phyloP scores from a whole-genome alignment of 176 grass and related monocot species.

The barley (Hordeum vulgare) region DNA sequence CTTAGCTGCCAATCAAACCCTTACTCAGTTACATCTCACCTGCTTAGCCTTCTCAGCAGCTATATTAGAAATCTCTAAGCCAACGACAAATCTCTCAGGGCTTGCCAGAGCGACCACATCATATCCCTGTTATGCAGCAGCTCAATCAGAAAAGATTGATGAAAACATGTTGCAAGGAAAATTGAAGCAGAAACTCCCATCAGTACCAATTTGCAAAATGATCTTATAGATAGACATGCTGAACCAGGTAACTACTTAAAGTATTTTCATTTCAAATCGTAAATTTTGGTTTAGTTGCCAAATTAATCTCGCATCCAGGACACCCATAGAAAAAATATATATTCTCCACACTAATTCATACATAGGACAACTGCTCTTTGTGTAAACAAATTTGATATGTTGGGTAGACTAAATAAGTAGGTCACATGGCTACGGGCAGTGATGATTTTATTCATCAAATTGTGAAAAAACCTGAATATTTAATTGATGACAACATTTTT shows the following conservation, averaged over 20 bases:
- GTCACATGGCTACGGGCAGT: not conserved
- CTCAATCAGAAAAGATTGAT: not conserved
- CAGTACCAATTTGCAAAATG: not conserved
- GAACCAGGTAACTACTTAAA: not conserved
- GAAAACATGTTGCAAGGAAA: not conserved
- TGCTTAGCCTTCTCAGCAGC: slow-evolving; percentile 65
- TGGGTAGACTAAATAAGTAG: not conserved
- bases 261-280: not conserved
- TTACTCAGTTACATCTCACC: slow-evolving; percentile 31
- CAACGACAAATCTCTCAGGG: slow-evolving; percentile 65
- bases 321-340: not conserved
- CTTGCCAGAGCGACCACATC: slow-evolving; percentile 70
- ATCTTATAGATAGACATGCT: not conserved
- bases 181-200: not conserved
- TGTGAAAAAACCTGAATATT: not conserved
- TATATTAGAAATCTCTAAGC: slow-evolving; percentile 64
- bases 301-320: not conserved
- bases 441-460: not conserved
- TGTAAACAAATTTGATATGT: not conserved
- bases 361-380: not conserved
- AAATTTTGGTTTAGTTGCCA: not conserved
- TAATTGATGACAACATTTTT: not conserved
- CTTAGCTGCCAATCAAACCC: not conserved
- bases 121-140: slow-evolving; percentile 60
- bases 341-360: not conserved